Evolutionary conservation across 495 filamentous ascomycete genomes (phyloP), one percentile per base, ranked within the genome.

Genomic region (Neurospora cerealis): DNA sequence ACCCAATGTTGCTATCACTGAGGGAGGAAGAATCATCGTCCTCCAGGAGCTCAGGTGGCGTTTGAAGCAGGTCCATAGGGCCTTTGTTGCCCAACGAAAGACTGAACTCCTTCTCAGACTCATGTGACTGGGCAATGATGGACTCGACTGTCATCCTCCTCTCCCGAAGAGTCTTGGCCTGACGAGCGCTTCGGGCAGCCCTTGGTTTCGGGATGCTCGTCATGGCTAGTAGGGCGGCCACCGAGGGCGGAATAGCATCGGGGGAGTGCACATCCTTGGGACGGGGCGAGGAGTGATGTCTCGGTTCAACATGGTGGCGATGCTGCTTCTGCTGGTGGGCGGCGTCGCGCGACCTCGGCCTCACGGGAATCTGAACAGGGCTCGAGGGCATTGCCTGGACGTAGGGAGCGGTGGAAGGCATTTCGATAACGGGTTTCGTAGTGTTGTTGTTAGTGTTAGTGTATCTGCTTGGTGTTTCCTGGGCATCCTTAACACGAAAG

Each of bases 151-250:
- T 86, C 82, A 87, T 78, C 48, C 81, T 76, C 74, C 81, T 83
- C 44, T 82, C 80, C 32, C 54, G 34, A 34, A 72, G 73, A 11
- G 48, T 48, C 69, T 72, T 78, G 32, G 73, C 71, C 37, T 77
- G 74, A 17, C 79, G 75, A 69, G 76, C 19, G 72, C 78, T 77
- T 74, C 79, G 75, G 21, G 77, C 71, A 21, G 76, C 73, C 71
- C 69, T 85, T 24, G 83, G 86, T 4, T 83, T 84, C 4, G 88
- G 89, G 73, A 91, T 91, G 73, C 81, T 85, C 70, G 89, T 91
- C 71, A 88, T 79, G 46, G 88, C 89, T 6, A 91, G 84, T 70
- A 91, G 81, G 5, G 87, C 88, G 0, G 88, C 89, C 66, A 89
- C 87, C 0, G 88, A 88, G 11, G 89, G 84, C 37, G 89, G 86